Percentiles rank a stretch among this genome's conserved stretches.
phyloP scores from a whole-genome alignment of 1,284 basidiomycete genomes.

The Vanrija humicola region DNA sequence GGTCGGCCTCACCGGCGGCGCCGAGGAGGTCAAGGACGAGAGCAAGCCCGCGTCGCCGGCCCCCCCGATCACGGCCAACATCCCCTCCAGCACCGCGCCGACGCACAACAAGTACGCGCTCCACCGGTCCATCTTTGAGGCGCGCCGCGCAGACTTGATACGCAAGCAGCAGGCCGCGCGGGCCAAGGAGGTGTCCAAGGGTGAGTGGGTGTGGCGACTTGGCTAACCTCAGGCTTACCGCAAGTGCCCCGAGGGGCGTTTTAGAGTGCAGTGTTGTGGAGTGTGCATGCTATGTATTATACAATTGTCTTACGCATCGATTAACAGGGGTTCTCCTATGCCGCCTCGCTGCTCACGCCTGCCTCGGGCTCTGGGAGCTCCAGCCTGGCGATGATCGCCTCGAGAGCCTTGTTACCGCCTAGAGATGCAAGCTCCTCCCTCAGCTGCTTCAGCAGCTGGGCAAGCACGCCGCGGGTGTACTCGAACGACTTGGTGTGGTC shows the following conservation, averaged over 20 bases:
- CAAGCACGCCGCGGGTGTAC: constrained; percentile 64
- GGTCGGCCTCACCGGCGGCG: too few relatives aligned
- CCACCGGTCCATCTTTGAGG: constrained; percentile 45
- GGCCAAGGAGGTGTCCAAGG: constrained; percentile 44
- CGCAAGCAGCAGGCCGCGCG: constrained; percentile 36
- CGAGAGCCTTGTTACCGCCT: constrained; percentile 43
- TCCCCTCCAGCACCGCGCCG: constrained; percentile 16
- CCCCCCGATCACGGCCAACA: constrained; percentile 11
- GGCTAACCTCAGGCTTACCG: constrained; percentile 14
- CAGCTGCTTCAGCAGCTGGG: constrained; percentile 49
- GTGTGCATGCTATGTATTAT: constrained; percentile 5
- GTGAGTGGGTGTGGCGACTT: constrained; percentile 16
- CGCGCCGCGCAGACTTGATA: constrained; percentile 36
- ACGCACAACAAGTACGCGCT: constrained; percentile 45
- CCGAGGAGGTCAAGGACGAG: constrained; percentile 14
- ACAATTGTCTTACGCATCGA: background rate
- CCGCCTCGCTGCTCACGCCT: background rate
- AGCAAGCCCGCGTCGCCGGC: background rate
- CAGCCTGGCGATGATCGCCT: constrained; percentile 36
- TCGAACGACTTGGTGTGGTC: constrained; percentile 68
- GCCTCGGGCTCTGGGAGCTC: constrained; percentile 12
- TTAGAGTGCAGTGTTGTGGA: background rate
- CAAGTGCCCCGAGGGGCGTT: constrained; percentile 25
- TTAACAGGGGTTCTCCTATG: background rate
- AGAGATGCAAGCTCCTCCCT: constrained; percentile 40